phyloP scores from a whole-genome alignment of 768 basidiomycete genomes.

The Mycena venus region DNA sequence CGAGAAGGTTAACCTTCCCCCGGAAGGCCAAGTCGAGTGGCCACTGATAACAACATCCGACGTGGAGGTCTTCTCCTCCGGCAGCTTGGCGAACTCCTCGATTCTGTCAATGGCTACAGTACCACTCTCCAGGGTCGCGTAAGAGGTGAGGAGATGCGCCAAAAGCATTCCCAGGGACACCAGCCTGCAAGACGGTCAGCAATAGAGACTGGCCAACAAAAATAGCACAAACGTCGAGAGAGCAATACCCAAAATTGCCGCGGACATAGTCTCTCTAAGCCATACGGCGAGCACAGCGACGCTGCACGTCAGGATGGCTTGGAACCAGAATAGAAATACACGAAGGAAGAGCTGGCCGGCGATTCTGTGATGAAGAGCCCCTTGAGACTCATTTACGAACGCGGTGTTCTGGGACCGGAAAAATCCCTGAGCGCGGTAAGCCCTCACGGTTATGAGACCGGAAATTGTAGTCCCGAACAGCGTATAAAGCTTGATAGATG shows the following conservation, averaged over 20 bases:
- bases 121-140: conserved; percentile 20
- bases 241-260: conserved; percentile 23
- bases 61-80: conserved; percentile 27
- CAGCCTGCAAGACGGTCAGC: neutral
- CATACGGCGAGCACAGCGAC: conserved; percentile 16
- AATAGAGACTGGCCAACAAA: neutral
- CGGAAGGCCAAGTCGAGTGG: conserved; percentile 16
- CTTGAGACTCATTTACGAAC: conserved; percentile 25
- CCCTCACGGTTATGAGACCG: conserved; percentile 19
- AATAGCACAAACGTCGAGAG: neutral
- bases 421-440: conserved; percentile 8
- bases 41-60: neutral
- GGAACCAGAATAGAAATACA: conserved; percentile 26
- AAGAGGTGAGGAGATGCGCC: neutral
- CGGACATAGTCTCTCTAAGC: conserved; percentile 13
- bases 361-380: conserved; percentile 19
- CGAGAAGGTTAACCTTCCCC: conserved; percentile 4
- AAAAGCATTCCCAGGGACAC: conserved; percentile 13
- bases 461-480: conserved; percentile 22
- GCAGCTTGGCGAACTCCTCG: conserved; percentile 20
- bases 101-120: conserved; percentile 22
- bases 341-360: conserved; percentile 21
- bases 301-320: conserved; percentile 18
- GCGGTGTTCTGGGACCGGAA: conserved; percentile 18
- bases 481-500: conserved; percentile 11